Percentiles rank a stretch among this genome's conserved stretches.
Conservation (phyloP, 148 eudicot genomes). For the Persicaria tinctoria region DNA sequence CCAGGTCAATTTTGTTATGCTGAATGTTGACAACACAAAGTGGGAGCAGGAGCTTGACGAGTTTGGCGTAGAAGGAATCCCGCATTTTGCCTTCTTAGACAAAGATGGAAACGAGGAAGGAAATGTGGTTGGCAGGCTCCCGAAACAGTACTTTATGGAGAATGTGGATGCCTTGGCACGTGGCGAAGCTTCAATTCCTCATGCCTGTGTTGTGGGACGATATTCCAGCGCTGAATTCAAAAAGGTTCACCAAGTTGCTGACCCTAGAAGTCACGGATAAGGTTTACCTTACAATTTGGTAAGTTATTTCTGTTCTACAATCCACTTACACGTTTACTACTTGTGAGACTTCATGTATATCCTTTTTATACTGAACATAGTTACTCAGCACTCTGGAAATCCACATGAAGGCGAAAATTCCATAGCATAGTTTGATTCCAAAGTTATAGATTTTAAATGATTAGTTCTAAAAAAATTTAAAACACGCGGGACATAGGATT, state of each 20-base stretch:
- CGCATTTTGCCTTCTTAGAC: conserved; percentile 96
- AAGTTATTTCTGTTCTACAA: neutral
- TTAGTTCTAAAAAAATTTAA: too few species aligned
- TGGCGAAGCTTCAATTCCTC: conserved; percentile 68
- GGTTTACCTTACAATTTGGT: neutral
- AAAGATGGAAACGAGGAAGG: conserved; percentile 86
- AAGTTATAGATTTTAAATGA: neutral
- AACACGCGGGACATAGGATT: too few species aligned
- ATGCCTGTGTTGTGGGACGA: conserved; percentile 83
- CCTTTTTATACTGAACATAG: neutral
- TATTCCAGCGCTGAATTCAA: conserved; percentile 75
- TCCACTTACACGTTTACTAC: neutral
- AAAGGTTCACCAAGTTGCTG: conserved; percentile 69
- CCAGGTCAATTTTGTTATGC: conserved; percentile 91
- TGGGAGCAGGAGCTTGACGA: conserved; percentile 99
- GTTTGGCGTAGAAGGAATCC: conserved; percentile 97
- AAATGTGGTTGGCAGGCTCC: conserved; percentile 85
- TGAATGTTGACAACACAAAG: conserved; percentile 93
- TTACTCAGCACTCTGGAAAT: conserved; percentile 9
- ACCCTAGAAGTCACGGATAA: conserved; percentile 98
- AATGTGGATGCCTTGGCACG: conserved; percentile 85
- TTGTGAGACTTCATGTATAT: neutral
- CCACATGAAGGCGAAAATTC: neutral
- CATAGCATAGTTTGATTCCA: neutral
- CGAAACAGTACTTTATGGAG: conserved; percentile 55